Base-by-base conservation (phyloP, 148 eudicot species). In the Silene conica region DNA sequence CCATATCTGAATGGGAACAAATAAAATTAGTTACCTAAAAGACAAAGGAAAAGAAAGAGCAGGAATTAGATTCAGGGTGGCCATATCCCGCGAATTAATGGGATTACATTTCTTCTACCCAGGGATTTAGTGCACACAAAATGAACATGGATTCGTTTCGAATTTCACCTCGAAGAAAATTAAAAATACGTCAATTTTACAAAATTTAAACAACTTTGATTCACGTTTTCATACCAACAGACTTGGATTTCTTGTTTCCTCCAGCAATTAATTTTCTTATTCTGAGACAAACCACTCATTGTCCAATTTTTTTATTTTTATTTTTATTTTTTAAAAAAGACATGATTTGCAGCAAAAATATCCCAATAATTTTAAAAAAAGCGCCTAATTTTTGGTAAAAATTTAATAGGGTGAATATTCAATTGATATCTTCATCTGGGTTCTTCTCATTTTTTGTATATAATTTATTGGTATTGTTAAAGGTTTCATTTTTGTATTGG, bases 351-450 rank as follows among this genome's bases (percentile, higher is more conserved):
- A 18, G 38, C 20, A 9, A 65, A 18, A 65, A 2, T 34, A 66
- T 66, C 52, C 14, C 23, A 41, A 34, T 5, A 62, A 62, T 25
- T 25, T 10, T 26, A 10, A 6, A n/a, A 14, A 25, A 43, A 76
- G 63, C 45, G 70, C 59, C 67, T 26, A 38, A 14, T 19, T 59
- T 41, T 67, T 16, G 76, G 69, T 74, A 11, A 73, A 71, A 74
- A 52, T 16, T 74, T 1, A 31, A 65, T 31, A 61, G 31, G 48
- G 26, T 70, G 67, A 80, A 34, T 74, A 48, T 59, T 72, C 63
- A 72, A 59, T 68, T 56, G 4, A 66, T 66, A 56, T 72, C 52
- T 23, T 67, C 25, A 73, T 46, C 72, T 76, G 80, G 70, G 74
- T 76, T 76, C 43, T 7, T 54, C 19, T 52, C 8, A 67, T 59